Evolutionary conservation across 805 yeast species (phyloP), one percentile per base, ranked within the genome.

Genomic region (Cyberlindnera bimundalis): DNA sequence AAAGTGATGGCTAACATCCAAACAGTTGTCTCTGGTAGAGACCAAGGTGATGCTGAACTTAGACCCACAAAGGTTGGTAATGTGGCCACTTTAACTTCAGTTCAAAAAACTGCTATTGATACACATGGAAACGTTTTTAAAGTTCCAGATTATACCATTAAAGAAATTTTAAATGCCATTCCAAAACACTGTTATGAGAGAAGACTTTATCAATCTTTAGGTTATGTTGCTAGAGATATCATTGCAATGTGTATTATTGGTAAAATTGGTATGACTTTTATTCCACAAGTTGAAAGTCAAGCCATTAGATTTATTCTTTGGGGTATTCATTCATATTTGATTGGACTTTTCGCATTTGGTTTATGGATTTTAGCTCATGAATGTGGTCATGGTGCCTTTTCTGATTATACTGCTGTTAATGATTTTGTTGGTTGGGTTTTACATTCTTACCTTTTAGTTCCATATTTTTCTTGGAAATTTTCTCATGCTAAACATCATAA

Each of bases 321-420:
- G 35, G 35, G 35, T 32, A 18, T 32, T 10, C 33, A 30, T 12
- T 41, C 49, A 20, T 39, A 28, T 33, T 37, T 60, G 23, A 30
- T 30, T 19, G 33, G 33, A 13, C 33, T 30, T 19, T 49, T 53
- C 39, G 54, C 63, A 21, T 65, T 75, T 23, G 95, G 95, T 34
- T 39, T 81, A 35, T 86, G 95, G 95, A 83, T 86, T 36, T 59
- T 86, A 66, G 93, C 95, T 39, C 96, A 86, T 64, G 96, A 86
- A 65, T 86, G 96, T 70, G 96, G 96, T 46, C 96, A 86, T 62
- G 83, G 79, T 53, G 95, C 95, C 17, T 87, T 87, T 64, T 73
- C 83, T 29, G 85, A 82, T 55, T 80, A 79, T 58, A 79, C 78
- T 29, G 64, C 71, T 67, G 79, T 84, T 49, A 85, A 87, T 63